Evolutionary conservation across 148 eudicot genomes (phyloP).

Genomic region (Mesembryanthemum crystallinum): DNA sequence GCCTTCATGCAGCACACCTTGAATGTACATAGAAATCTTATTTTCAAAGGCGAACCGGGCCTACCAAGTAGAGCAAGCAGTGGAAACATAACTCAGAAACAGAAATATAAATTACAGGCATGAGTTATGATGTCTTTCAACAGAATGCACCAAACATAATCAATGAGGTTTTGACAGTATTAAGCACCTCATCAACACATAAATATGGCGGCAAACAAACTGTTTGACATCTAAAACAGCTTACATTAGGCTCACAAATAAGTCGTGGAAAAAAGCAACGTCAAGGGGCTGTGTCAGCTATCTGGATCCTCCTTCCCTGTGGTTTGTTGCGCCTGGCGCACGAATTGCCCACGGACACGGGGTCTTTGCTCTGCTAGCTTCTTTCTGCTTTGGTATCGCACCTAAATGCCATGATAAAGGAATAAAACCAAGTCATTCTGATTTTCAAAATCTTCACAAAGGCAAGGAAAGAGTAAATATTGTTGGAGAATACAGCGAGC

Average conservation of each 20-base stretch:
- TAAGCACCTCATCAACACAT: slow-evolving; percentile 22
- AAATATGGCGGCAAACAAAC: slow-evolving; percentile 1
- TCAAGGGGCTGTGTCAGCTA: slow-evolving; percentile 35
- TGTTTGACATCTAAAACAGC: slow-evolving; percentile 22
- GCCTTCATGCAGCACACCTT: slow-evolving; percentile 1
- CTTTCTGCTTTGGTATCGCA: slow-evolving; percentile 77
- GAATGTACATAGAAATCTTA: neutral
- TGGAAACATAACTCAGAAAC: slow-evolving; percentile 16
- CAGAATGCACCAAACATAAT: slow-evolving; percentile 20
- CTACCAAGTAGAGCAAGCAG: slow-evolving; percentile 8
- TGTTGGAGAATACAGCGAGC: neutral
- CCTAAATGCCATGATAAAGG: slow-evolving; percentile 29
- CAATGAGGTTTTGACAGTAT: slow-evolving; percentile 23
- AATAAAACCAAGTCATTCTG: neutral
- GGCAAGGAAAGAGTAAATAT: neutral
- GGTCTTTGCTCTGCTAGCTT: slow-evolving; percentile 80
- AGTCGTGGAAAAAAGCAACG: neutral
- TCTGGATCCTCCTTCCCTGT: slow-evolving; percentile 38
- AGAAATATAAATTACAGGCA: slow-evolving; percentile 16
- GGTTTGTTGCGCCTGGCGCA: slow-evolving; percentile 41
- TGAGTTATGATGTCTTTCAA: slow-evolving; percentile 16
- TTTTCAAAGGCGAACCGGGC: slow-evolving; percentile 13
- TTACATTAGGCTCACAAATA: slow-evolving; percentile 15
- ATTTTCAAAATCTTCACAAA: neutral
- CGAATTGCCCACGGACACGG: slow-evolving; percentile 68